phyloP scores from a whole-genome alignment of 148 eudicot species.

The Rhododendron vialii region DNA sequence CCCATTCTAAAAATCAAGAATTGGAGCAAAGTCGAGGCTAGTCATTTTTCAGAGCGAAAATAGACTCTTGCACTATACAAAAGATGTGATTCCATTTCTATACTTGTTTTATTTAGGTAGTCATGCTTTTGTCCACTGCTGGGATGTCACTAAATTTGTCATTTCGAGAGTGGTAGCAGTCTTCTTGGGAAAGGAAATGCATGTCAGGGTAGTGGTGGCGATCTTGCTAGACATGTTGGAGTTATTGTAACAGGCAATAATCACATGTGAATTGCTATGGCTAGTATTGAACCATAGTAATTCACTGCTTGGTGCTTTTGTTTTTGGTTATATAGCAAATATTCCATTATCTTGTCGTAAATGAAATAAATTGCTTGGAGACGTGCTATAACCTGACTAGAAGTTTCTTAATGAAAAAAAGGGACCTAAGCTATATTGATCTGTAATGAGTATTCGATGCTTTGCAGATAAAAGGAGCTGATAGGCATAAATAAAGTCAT shows the following conservation, averaged over 20 bases:
- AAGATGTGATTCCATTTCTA: neutral
- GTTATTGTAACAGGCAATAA: too few relatives aligned
- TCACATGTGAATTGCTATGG: too few relatives aligned
- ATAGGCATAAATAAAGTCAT: neutral
- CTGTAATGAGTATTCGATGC: neutral
- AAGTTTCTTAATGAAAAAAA: neutral
- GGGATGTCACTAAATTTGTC: neutral
- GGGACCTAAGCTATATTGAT: neutral
- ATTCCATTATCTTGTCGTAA: neutral
- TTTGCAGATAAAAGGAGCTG: neutral
- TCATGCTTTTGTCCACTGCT: neutral
- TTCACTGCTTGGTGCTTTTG: constrained; percentile 3
- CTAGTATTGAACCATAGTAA: neutral
- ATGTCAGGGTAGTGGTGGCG: neutral
- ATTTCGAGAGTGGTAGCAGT: neutral
- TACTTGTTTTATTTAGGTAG: neutral
- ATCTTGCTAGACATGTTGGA: neutral
- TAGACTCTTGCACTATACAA: neutral
- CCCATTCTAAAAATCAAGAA: neutral
- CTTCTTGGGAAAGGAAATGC: neutral
- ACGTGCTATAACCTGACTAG: neutral
- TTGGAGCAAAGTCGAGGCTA: neutral
- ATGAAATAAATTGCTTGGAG: neutral
- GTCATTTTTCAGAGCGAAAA: neutral
- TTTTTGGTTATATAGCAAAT: neutral